A percentile compares a stretch with the other conserved stretches of the same genome.
Evolutionary conservation across 1,284 basidiomycete species (phyloP).

Genomic region (Anthracocystis setariae): DNA sequence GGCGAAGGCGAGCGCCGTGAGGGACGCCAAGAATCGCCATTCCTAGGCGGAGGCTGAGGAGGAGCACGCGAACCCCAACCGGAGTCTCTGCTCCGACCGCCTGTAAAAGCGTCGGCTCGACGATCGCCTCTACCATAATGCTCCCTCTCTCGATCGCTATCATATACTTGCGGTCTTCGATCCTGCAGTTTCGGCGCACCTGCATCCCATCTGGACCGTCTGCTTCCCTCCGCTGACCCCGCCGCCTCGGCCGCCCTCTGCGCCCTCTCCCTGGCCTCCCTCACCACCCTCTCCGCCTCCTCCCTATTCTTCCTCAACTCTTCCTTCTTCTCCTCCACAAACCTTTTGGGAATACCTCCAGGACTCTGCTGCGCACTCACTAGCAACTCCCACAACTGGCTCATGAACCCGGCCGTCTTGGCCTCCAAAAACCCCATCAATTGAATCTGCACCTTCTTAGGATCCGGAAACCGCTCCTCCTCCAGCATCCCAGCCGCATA

Average conservation of each 20-base stretch:
- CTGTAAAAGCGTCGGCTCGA: conserved; percentile 67
- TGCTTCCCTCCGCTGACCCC: conserved; percentile 70
- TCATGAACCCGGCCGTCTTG: conserved; percentile 85
- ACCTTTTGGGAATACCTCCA: conserved; percentile 89
- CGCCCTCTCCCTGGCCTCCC: conserved; percentile 71
- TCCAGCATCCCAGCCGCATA: conserved; percentile 93
- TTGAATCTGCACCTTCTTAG: conserved; percentile 93
- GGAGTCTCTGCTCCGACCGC: conserved; percentile 69
- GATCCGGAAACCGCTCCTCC: conserved; percentile 87
- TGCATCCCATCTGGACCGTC: conserved; percentile 33
- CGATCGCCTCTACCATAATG: background rate
- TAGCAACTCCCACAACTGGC: conserved; percentile 85
- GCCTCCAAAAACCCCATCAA: conserved; percentile 85
- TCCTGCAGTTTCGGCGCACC: conserved; percentile 8
- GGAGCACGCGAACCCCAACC: conserved; percentile 44
- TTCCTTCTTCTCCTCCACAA: conserved; percentile 94
- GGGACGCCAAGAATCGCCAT: conserved; percentile 6
- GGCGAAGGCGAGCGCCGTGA: conserved; percentile 13
- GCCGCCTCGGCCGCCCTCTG: conserved; percentile 22
- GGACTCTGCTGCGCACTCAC: conserved; percentile 88
- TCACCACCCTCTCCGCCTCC: conserved; percentile 75
- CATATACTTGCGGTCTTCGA: conserved; percentile 19
- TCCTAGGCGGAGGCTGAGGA: background rate
- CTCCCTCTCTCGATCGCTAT: conserved; percentile 1
- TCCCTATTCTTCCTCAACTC: conserved; percentile 84